A percentile compares a stretch with the other conserved stretches of the same genome.
Evolutionary conservation across 306 rosid species (phyloP).

Genomic region (Acacia acuminata): DNA sequence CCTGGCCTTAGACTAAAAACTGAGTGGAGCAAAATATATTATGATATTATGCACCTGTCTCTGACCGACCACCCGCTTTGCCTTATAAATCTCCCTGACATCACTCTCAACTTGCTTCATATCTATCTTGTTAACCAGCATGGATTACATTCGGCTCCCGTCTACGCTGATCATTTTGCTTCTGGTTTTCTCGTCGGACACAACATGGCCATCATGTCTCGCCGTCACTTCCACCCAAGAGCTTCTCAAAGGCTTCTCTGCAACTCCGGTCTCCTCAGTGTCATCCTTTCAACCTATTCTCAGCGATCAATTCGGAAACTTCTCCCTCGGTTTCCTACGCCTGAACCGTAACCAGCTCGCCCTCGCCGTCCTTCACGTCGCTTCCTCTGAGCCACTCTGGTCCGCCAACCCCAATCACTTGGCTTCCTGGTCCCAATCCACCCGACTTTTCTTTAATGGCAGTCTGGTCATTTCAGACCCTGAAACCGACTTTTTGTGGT

Average conservation of each 20-base stretch:
- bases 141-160: constrained; percentile 39
- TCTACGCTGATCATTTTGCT: constrained; percentile 1
- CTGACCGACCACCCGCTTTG: background rate
- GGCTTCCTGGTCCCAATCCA: constrained; percentile 55
- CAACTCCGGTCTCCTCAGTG: constrained; percentile 45
- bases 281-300: constrained; percentile 68
- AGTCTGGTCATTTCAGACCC: constrained; percentile 64
- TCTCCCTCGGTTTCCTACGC: constrained; percentile 86
- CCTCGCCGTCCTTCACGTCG: constrained; percentile 65
- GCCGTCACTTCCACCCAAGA: constrained; percentile 29
- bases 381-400: constrained; percentile 73
- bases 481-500: constrained; percentile 48
- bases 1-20: background rate
- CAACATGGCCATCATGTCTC: background rate
- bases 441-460: constrained; percentile 73
- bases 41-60: background rate
- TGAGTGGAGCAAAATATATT: background rate
- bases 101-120: constrained; percentile 14
- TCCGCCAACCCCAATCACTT: constrained; percentile 48
- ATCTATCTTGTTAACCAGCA: constrained; percentile 20
- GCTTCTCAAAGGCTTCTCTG: constrained; percentile 59
- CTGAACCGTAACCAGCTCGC: constrained; percentile 47
- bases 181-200: constrained; percentile 13
- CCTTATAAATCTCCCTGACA: constrained; percentile 12
- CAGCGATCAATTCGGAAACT: constrained; percentile 53